A percentile compares a stretch with the other conserved stretches of the same genome.
These are phyloP conservation scores for Craterostigma plantagineum DNA, from an alignment of 257 asterid genomes.

Conservation along the genomic window DNA sequence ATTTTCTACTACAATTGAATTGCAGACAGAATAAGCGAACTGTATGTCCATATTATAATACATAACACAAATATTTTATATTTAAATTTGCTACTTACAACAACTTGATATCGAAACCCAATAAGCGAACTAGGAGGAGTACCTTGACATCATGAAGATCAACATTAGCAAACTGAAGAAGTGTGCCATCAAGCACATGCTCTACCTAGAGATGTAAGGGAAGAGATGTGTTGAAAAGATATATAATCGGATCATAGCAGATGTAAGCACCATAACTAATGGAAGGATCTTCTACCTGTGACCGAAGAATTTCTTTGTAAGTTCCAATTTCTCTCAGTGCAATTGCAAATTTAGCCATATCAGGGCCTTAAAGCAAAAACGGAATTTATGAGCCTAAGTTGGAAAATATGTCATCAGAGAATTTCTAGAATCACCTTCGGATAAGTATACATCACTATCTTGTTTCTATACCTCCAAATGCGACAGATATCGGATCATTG, in stretches of 20 bases:
- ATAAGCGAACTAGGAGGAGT: slow-evolving; percentile 11
- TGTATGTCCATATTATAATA: too few relatives aligned
- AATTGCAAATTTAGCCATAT: slow-evolving; percentile 78
- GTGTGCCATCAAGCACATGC: slow-evolving; percentile 42
- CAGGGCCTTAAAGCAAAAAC: slow-evolving; percentile 49
- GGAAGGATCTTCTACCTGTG: slow-evolving; percentile 38
- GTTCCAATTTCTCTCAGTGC: slow-evolving; percentile 83
- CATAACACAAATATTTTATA: background rate
- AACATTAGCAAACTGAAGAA: slow-evolving; percentile 48
- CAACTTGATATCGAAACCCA: background rate
- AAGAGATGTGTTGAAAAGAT: too few relatives aligned
- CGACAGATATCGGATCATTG: slow-evolving; percentile 65
- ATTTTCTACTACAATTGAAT: too few relatives aligned
- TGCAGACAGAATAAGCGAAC: too few relatives aligned
- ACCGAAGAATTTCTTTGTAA: slow-evolving; percentile 82
- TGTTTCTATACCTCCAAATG: slow-evolving; percentile 64
- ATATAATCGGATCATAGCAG: background rate
- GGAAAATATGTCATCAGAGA: background rate
- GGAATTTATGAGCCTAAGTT: background rate
- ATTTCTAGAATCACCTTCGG: slow-evolving; percentile 2
- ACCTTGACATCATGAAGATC: slow-evolving; percentile 94
- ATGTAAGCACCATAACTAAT: slow-evolving; percentile 4
- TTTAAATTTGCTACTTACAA: background rate
- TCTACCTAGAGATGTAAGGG: slow-evolving; percentile 54
- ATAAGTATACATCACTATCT: slow-evolving; percentile 4